These are phyloP conservation scores for Microcera coccophila DNA, from an alignment of 2,329 filamentous ascomycete species.

Conservation along the genomic window DNA sequence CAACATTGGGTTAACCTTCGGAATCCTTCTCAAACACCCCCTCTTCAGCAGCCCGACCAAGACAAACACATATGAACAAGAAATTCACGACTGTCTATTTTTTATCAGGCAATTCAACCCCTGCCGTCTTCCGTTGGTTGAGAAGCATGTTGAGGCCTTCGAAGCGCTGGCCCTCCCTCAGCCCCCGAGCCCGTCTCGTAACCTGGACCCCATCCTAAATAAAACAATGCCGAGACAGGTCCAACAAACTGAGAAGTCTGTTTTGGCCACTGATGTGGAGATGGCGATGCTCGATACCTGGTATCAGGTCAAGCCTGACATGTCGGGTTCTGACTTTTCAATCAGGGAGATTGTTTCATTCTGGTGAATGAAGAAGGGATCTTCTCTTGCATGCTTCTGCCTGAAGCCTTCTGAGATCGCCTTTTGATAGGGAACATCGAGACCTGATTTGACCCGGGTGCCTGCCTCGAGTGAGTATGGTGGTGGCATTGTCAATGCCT, in stretches of 20 bases:
- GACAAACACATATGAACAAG: slow-evolving; percentile 17
- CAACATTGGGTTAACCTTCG: slow-evolving; percentile 23
- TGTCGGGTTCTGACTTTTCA: slow-evolving; percentile 3
- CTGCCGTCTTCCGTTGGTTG: slow-evolving; percentile 8
- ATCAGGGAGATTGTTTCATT: slow-evolving; percentile 18
- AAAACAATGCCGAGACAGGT: slow-evolving; percentile 1
- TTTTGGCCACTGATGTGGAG: slow-evolving; percentile 11
- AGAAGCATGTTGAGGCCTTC: slow-evolving; percentile 17
- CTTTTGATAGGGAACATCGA: no score
- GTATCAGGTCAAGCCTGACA: slow-evolving; percentile 10
- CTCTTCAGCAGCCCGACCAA: slow-evolving; percentile 17
- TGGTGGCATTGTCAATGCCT: no score
- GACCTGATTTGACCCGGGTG: no score
- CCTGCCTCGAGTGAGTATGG: no score
- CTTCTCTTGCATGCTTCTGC: no score
- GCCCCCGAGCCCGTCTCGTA: slow-evolving; percentile 10
- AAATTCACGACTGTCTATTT: slow-evolving; percentile 20
- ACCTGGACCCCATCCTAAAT: slow-evolving; percentile 20
- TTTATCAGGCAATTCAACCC: slow-evolving; percentile 19
- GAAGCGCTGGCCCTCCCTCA: slow-evolving; percentile 15
- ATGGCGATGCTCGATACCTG: slow-evolving; percentile 22
- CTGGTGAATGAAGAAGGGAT: slow-evolving; percentile 20
- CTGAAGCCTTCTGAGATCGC: no score
- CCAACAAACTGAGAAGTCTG: background rate
- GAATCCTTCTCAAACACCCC: slow-evolving; percentile 19